Base-by-base conservation (phyloP, 2,329 filamentous ascomycete species). In the Lizonia empirigonia region DNA sequence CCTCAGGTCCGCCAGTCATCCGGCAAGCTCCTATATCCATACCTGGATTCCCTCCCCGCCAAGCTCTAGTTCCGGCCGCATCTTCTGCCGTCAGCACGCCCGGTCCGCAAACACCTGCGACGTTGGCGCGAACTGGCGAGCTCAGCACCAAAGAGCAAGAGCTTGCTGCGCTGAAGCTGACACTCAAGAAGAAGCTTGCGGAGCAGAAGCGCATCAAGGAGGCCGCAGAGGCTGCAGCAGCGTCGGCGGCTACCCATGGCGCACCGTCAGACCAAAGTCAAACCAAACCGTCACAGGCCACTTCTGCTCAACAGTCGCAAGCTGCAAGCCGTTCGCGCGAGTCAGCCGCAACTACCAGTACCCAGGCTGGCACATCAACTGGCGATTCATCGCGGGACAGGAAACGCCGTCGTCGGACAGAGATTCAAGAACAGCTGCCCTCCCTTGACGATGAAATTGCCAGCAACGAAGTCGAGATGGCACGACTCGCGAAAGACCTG, bases 361-460 rank as follows among this genome's bases (percentile, higher is more conserved):
- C 13, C n/a, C 34, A 23, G 15, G n/a, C 41, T 4, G 22, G 19
- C 13, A 15, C 42, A 4, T 34, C 32, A 18, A 16, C 26, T 7
- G 35, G n/a, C 12, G 38, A 42, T 20, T 23, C 39, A 3, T 50
- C 36, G 6, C 49, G 53, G 26, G 50, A 60, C 34, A 49, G 51
- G 5, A 61, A 60, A 32, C 53, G 56, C 40, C 62, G 74, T 18
- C 73, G 78, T 20, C 77, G 77, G 56, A 73, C 74, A 49, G 77
- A 80, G 32, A 77, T 82, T n/a, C 73, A 80, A 58, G 74, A 75
- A 18, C 76, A 74, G 9, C 65, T 81, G 37, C 76, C 78, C 32
- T 69, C 71, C 12, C 60, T 79, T 20, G 76, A 82, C 39, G 74
- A 74, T 20, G 77, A 78, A 50, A 70, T 81, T 10, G 69, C 67